Conservation (phyloP, 371 early-diverging fungal genomes). For the Lichtheimia ornata region DNA sequence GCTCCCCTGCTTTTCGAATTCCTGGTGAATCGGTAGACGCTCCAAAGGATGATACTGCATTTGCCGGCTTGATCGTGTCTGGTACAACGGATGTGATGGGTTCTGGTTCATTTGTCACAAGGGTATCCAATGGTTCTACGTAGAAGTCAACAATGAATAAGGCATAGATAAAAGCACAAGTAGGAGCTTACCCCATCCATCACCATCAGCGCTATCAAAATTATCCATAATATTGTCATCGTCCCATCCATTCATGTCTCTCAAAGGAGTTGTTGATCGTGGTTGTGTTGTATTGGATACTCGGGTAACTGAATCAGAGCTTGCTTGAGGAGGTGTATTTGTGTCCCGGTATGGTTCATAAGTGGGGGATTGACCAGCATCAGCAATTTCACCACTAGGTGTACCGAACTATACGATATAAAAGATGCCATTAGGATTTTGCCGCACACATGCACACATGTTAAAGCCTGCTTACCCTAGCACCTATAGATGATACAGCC, state of each 20-base stretch:
- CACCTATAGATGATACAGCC: conserved; percentile 51
- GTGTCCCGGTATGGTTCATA: background rate
- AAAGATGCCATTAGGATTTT: background rate
- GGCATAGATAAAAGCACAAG: background rate
- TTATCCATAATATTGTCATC: conserved; percentile 31
- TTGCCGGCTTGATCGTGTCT: conserved; percentile 2
- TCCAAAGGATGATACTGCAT: conserved; percentile 24
- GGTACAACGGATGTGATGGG: conserved; percentile 25
- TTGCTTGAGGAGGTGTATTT: conserved; percentile 4
- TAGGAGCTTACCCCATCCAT: conserved; percentile 38
- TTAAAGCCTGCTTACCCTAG: conserved; percentile 28
- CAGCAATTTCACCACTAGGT: conserved; percentile 43
- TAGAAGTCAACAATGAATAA: background rate
- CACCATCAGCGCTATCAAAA: conserved; percentile 32
- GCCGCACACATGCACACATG: background rate
- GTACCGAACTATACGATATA: conserved; percentile 24
- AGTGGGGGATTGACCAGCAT: conserved; percentile 2
- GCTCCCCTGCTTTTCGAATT: background rate
- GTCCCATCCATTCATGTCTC: conserved; percentile 35
- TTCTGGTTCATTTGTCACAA: conserved; percentile 18
- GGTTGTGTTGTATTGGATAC: too few species aligned
- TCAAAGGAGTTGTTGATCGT: background rate
- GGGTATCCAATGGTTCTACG: conserved; percentile 29
- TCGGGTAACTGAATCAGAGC: background rate
- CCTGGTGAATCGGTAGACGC: conserved; percentile 13